A percentile compares a stretch with the other conserved stretches of the same genome.
phyloP scores from a whole-genome alignment of 805 yeast genomes.

The Candida khao-thaluensis region DNA sequence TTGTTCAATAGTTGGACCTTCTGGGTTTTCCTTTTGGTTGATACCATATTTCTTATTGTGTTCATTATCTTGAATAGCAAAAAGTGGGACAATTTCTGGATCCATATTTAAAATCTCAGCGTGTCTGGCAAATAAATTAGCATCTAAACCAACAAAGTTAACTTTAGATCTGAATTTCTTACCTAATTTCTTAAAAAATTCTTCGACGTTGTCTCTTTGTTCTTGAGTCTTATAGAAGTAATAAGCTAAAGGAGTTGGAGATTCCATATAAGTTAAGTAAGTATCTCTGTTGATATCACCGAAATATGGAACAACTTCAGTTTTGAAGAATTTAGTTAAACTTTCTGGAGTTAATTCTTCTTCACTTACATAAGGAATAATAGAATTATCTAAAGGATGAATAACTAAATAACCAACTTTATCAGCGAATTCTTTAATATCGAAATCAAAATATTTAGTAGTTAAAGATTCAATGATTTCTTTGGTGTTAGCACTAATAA shows the following conservation, averaged over 20 bases:
- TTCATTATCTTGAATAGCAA: slow-evolving; percentile 76
- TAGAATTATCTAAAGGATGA: slow-evolving; percentile 47
- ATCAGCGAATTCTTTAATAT: slow-evolving; percentile 25
- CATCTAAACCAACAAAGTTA: slow-evolving; percentile 88
- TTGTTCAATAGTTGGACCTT: slow-evolving; percentile 42
- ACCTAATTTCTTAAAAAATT: slow-evolving; percentile 60
- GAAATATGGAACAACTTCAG: slow-evolving; percentile 75
- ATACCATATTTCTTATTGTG: slow-evolving; percentile 76
- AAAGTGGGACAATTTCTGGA: slow-evolving; percentile 78
- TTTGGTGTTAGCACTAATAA: slow-evolving; percentile 45
- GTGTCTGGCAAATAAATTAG: slow-evolving; percentile 75
- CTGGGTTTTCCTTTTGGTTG: slow-evolving; percentile 54
- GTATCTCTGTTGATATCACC: slow-evolving; percentile 85
- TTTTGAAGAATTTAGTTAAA: slow-evolving; percentile 49
- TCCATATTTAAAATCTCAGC: slow-evolving; percentile 82
- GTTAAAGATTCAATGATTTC: slow-evolving; percentile 40
- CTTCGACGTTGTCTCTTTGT: slow-evolving; percentile 57
- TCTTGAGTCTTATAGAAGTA: slow-evolving; percentile 74
- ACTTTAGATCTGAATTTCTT: slow-evolving; percentile 74
- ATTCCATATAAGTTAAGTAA: slow-evolving; percentile 68
- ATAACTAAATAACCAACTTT: slow-evolving; percentile 37
- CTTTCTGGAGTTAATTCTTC: slow-evolving; percentile 31
- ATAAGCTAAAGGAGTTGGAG: slow-evolving; percentile 81
- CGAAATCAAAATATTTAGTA: slow-evolving; percentile 30
- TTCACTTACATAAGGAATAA: slow-evolving; percentile 45